Evolutionary conservation across 2,329 filamentous ascomycete species (phyloP).

Genomic region (Juglanconis oblonga): DNA sequence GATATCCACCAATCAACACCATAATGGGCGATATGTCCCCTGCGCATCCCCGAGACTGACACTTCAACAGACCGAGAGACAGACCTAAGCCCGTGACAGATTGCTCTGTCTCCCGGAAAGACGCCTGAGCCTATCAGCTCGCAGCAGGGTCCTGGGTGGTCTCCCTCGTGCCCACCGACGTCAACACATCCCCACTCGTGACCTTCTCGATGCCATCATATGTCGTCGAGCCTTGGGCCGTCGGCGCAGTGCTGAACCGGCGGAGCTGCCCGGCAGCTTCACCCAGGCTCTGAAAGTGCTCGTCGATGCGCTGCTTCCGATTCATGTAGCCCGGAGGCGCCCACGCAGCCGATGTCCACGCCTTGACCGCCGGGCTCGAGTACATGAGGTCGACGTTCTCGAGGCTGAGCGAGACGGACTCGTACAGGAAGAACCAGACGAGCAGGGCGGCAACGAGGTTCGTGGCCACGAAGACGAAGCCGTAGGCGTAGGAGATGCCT

Average conservation of each 20-base stretch:
- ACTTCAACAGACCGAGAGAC: no score
- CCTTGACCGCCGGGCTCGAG: conserved; percentile 1
- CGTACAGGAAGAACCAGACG: conserved; percentile 74
- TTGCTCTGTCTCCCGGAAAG: no score
- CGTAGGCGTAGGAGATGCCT: conserved; percentile 66
- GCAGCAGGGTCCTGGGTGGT: neutral
- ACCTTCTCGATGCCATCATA: neutral
- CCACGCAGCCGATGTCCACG: neutral
- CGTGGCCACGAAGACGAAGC: conserved; percentile 69
- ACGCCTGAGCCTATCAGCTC: neutral
- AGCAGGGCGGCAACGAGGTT: conserved; percentile 60
- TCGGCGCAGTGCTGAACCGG: neutral
- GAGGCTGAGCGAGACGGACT: conserved; percentile 67
- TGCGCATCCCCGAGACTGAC: no score
- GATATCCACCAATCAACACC: no score
- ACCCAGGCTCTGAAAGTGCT: neutral
- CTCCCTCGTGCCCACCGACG: neutral
- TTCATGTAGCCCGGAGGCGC: neutral
- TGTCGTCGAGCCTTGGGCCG: neutral
- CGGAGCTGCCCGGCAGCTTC: neutral
- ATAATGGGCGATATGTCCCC: no score
- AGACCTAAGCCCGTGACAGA: no score
- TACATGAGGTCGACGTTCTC: conserved; percentile 82
- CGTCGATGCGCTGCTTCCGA: neutral
- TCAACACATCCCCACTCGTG: neutral